Percentiles rank a stretch among this genome's conserved stretches.
These are phyloP conservation scores for Petasospora fabianii DNA, from an alignment of 1,139 yeast genomes.

Conservation along the genomic window DNA sequence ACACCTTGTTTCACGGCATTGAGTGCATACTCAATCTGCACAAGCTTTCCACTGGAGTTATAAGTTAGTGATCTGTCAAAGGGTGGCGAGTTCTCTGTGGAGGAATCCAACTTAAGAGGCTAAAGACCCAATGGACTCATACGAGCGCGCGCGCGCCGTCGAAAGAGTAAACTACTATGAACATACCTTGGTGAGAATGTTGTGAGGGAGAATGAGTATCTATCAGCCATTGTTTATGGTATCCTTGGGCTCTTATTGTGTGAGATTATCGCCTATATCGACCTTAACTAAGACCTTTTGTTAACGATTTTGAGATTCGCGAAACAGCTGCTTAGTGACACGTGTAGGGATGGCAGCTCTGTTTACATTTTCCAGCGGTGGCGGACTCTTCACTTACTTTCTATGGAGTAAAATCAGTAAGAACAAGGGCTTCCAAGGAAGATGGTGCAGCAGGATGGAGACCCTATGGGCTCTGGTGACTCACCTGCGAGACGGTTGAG, in stretches of 20 bases:
- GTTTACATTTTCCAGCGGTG: background rate
- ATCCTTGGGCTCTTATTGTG: background rate
- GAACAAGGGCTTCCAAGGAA: background rate
- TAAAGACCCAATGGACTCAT: background rate
- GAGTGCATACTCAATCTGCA: constrained; percentile 96
- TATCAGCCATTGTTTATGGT: constrained; percentile 70
- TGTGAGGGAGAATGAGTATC: constrained; percentile 95
- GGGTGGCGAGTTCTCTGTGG: constrained; percentile 6
- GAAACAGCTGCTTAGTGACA: background rate
- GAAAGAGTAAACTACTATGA: background rate
- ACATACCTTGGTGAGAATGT: constrained; percentile 94
- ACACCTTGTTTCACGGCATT: constrained; percentile 98
- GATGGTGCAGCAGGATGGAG: background rate
- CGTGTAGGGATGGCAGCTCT: background rate
- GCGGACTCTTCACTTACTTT: background rate
- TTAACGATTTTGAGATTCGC: no score
- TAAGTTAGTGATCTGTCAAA: constrained; percentile 6
- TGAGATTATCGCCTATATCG: background rate
- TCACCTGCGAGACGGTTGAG: background rate
- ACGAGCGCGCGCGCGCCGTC: background rate
- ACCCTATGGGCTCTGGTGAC: background rate
- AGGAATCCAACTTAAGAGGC: constrained; percentile 1
- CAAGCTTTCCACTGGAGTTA: constrained; percentile 79
- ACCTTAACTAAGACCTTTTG: background rate
- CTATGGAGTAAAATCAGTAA: no score